A percentile compares a stretch with the other conserved stretches of the same genome.
phyloP scores from a whole-genome alignment of 2,329 filamentous ascomycete species.

The Penicillium sp. region DNA sequence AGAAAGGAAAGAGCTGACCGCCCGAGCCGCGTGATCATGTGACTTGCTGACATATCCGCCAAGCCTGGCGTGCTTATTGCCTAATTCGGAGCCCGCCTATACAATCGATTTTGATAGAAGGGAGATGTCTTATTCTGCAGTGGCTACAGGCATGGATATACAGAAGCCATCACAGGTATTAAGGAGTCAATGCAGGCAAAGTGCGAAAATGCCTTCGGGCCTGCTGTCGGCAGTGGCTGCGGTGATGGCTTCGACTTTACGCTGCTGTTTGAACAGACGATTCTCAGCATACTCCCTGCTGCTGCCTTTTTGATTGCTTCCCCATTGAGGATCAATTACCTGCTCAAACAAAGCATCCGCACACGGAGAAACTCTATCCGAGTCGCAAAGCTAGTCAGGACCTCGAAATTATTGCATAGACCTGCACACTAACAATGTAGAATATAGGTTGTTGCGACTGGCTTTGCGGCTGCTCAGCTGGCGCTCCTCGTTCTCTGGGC shows the following conservation, averaged over 20 bases:
- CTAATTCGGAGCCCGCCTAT: too few relatives aligned
- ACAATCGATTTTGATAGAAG: too few relatives aligned
- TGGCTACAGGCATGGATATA: too few relatives aligned
- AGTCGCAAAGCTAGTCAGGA: conserved; percentile 4
- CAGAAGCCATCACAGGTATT: too few relatives aligned
- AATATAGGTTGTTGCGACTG: not conserved
- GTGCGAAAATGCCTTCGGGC: conserved; percentile 25
- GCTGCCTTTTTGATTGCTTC: not conserved
- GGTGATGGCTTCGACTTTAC: conserved; percentile 29
- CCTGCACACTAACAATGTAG: not conserved
- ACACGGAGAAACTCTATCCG: not conserved
- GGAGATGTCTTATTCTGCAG: too few relatives aligned
- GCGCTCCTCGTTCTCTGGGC: conserved; percentile 14
- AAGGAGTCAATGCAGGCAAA: not conserved
- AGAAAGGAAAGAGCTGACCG: too few relatives aligned
- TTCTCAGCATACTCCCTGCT: conserved; percentile 18
- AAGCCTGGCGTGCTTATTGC: too few relatives aligned
- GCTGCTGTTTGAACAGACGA: conserved; percentile 27
- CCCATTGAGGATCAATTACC: conserved; percentile 1
- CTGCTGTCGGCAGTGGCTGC: conserved; percentile 21
- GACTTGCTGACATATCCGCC: not conserved
- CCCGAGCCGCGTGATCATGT: not conserved
- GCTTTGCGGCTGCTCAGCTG: conserved; percentile 11
- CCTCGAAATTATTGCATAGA: not conserved
- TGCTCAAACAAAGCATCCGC: not conserved